phyloP scores from a whole-genome alignment of 495 filamentous ascomycete genomes.

The Viridothelium virens region DNA sequence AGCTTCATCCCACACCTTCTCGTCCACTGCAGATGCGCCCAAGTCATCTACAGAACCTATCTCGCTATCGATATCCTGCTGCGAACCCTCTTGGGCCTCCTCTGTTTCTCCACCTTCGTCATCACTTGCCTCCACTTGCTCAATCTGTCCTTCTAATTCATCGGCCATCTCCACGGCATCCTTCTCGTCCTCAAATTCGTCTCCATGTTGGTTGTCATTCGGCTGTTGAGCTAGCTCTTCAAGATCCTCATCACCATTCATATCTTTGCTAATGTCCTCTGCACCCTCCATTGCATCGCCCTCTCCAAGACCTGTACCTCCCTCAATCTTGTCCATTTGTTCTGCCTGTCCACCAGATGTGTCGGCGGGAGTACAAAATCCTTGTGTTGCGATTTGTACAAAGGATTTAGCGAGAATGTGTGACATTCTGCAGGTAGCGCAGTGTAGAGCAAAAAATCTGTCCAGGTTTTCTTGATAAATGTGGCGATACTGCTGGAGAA shows the following conservation, averaged over 20 bases:
- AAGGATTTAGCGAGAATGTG: conserved; percentile 69
- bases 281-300: conserved; percentile 62
- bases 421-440: conserved; percentile 61
- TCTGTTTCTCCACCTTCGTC: conserved; percentile 50
- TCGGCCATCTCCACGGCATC: conserved; percentile 95
- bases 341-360: conserved; percentile 54
- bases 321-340: conserved; percentile 69
- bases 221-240: conserved; percentile 78
- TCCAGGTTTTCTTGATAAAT: conserved; percentile 48
- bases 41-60: conserved; percentile 81
- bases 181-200: conserved; percentile 47
- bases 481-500: conserved; percentile 62
- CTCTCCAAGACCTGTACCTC: conserved; percentile 93
- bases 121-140: conserved; percentile 51
- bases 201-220: conserved; percentile 38
- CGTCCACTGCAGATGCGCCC: conserved; percentile 81
- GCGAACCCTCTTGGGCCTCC: conserved; percentile 47
- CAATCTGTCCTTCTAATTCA: conserved; percentile 74
- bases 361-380: conserved; percentile 84
- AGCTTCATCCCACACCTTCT: conserved; percentile 94
- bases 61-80: conserved; percentile 77
- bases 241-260: conserved; percentile 86
- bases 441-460: conserved; percentile 52
- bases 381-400: conserved; percentile 64
- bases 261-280: conserved; percentile 95